Conservation (phyloP, 441 rosid species). For the Melastoma candidum region DNA sequence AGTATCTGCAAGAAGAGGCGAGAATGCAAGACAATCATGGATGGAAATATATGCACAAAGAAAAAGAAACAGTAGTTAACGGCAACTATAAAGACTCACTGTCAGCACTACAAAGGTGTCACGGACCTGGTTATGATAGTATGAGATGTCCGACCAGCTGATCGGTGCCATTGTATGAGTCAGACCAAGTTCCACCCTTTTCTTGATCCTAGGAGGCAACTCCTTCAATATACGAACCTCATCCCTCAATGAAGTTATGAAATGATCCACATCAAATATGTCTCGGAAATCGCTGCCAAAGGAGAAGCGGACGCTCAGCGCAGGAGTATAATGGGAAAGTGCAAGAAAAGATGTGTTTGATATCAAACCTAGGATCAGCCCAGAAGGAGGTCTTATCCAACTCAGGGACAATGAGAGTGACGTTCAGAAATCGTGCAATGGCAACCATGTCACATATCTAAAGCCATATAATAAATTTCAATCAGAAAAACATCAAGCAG, state of each 20-base stretch:
- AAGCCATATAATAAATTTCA: not conserved
- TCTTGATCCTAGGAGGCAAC: conserved; percentile 12
- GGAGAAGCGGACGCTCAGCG: not conserved
- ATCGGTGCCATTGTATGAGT: conserved; percentile 9
- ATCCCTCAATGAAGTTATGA: conserved; percentile 11
- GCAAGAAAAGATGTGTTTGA: conserved; percentile 9
- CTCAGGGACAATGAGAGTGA: conserved; percentile 87
- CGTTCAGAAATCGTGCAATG: conserved; percentile 73
- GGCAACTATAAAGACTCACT: not conserved
- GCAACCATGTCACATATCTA: conserved; percentile 97
- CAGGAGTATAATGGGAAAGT: not conserved
- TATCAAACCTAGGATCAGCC: conserved; percentile 82
- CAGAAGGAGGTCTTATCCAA: conserved; percentile 89
- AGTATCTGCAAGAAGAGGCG: conserved; percentile 47
- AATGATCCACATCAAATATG: conserved; percentile 11
- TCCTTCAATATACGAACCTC: conserved; percentile 12
- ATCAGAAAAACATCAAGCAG: conserved; percentile 1
- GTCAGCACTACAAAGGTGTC: not conserved
- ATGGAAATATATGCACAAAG: too few species aligned
- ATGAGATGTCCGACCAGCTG: conserved; percentile 13
- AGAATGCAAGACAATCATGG: not conserved
- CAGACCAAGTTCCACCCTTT: conserved; percentile 8
- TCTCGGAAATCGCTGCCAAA: conserved; percentile 10
- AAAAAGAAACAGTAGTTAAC: not conserved
- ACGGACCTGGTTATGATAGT: conserved; percentile 7